Evolutionary conservation across 192 early-diverging fungal genomes (phyloP).

Genomic region (Spizellomyces punctatus): DNA sequence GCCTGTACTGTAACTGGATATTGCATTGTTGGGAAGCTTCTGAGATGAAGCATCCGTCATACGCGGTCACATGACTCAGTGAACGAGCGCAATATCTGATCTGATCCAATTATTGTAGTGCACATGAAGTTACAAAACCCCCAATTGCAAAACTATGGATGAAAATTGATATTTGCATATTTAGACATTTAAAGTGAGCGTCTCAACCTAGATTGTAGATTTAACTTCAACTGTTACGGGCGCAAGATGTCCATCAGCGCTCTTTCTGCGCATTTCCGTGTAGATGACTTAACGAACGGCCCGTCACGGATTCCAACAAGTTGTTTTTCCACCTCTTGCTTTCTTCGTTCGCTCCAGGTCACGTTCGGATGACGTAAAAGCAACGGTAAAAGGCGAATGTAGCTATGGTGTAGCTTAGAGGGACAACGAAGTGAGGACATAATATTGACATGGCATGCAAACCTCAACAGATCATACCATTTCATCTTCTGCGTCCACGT

Average conservation of each 20-base stretch:
- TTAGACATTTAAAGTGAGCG: too few relatives aligned
- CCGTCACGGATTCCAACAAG: constrained; percentile 24
- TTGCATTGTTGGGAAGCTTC: too few relatives aligned
- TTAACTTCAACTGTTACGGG: too few relatives aligned
- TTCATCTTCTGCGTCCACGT: constrained; percentile 70
- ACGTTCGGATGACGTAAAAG: constrained; percentile 29
- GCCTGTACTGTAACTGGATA: too few relatives aligned
- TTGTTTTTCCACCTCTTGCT: constrained; percentile 14
- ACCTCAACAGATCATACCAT: constrained; percentile 28
- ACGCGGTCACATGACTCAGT: too few relatives aligned
- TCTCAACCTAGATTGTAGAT: too few relatives aligned
- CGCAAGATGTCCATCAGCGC: constrained; percentile 37
- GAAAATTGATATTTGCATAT: too few relatives aligned
- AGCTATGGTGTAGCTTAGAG: constrained; percentile 43
- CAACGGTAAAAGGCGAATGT: constrained; percentile 38
- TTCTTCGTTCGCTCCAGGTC: background rate
- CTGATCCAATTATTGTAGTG: too few relatives aligned
- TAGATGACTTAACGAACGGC: constrained; percentile 19
- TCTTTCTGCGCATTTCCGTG: constrained; percentile 16
- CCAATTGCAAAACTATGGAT: too few relatives aligned
- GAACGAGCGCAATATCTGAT: too few relatives aligned
- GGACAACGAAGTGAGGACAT: background rate
- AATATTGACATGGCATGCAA: background rate
- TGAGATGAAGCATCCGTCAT: too few relatives aligned
- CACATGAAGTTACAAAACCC: too few relatives aligned